Evolutionary conservation across 2,329 filamentous ascomycete species (phyloP).

Genomic region (Ophiostoma novo-ulmi): DNA sequence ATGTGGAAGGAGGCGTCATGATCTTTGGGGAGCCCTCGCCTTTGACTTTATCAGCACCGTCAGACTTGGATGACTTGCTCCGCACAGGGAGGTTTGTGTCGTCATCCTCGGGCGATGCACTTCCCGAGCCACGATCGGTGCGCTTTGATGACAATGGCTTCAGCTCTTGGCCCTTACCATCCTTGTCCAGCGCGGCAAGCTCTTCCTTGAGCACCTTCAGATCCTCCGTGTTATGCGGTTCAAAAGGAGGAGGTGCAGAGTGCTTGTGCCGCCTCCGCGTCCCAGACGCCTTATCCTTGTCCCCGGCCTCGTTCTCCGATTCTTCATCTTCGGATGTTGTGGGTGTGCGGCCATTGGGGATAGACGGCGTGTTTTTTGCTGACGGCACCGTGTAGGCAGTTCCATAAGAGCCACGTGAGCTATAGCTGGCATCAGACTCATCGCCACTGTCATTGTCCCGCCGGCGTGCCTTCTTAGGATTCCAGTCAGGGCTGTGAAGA

Average conservation of each 20-base stretch:
- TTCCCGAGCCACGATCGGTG: not conserved
- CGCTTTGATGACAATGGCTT: constrained; percentile 1
- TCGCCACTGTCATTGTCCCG: not conserved
- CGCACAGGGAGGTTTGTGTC: not conserved
- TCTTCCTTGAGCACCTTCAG: constrained; percentile 35
- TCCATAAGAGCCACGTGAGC: not conserved
- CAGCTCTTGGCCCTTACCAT: constrained; percentile 8
- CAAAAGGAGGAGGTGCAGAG: constrained; percentile 42
- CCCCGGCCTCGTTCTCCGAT: constrained; percentile 9
- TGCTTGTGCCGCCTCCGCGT: constrained; percentile 32
- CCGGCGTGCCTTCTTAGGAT: not conserved
- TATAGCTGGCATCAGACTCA: constrained; percentile 7
- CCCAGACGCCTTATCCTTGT: constrained; percentile 29
- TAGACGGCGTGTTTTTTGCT: not conserved
- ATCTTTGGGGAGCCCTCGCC: constrained; percentile 25
- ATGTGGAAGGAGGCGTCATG: constrained; percentile 26
- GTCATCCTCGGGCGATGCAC: constrained; percentile 8
- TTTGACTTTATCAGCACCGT: constrained; percentile 11
- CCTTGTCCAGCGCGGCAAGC: constrained; percentile 23
- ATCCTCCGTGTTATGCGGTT: constrained; percentile 50
- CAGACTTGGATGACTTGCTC: not conserved
- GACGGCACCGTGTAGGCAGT: not conserved
- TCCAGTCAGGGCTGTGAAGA: constrained; percentile 8
- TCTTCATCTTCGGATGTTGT: constrained; percentile 22
- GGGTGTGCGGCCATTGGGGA: constrained; percentile 17